Percentiles rank a stretch among this genome's conserved stretches.
phyloP scores from a whole-genome alignment of 768 basidiomycete species.

The Termitomyces sp. region DNA sequence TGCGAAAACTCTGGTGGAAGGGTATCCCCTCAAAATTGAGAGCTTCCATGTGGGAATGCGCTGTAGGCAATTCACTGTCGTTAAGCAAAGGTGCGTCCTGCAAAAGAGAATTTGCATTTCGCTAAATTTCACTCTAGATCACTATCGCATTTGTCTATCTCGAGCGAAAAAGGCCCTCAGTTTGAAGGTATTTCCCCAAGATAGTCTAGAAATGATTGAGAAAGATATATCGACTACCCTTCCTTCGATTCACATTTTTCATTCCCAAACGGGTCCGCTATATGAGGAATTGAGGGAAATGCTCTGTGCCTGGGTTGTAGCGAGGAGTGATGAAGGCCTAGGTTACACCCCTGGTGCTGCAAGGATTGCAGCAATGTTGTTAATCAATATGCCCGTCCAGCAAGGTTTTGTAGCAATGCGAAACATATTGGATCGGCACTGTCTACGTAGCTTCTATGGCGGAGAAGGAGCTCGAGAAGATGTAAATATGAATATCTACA shows the following conservation, averaged over 20 bases:
- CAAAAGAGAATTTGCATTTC: slow-evolving; percentile 1
- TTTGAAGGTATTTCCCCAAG: slow-evolving; percentile 59
- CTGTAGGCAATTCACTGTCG: slow-evolving; percentile 79
- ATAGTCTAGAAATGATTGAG: slow-evolving; percentile 60
- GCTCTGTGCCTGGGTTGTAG: slow-evolving; percentile 83
- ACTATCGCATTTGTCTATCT: slow-evolving; percentile 63
- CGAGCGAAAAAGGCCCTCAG: slow-evolving; percentile 68
- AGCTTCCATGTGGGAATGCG: slow-evolving; percentile 76
- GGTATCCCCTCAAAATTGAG: slow-evolving; percentile 83
- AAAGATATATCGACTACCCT: slow-evolving; percentile 70
- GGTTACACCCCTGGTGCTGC: slow-evolving; percentile 66
- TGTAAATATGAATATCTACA: slow-evolving; percentile 41
- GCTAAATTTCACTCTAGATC: slow-evolving; percentile 38
- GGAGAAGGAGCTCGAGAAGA: slow-evolving; percentile 67
- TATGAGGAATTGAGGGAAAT: slow-evolving; percentile 80
- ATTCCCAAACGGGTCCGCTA: slow-evolving; percentile 69
- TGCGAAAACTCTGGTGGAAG: slow-evolving; percentile 81
- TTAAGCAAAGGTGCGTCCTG: slow-evolving; percentile 65
- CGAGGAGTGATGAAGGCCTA: slow-evolving; percentile 77
- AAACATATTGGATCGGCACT: slow-evolving; percentile 81
- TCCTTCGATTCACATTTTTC: slow-evolving; percentile 76
- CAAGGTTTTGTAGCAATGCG: slow-evolving; percentile 80
- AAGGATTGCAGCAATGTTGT: slow-evolving; percentile 79
- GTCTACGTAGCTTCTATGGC: slow-evolving; percentile 80
- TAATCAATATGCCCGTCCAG: slow-evolving; percentile 73